phyloP scores from a whole-genome alignment of 1,284 basidiomycete species.

The Sphagnurus paluster region DNA sequence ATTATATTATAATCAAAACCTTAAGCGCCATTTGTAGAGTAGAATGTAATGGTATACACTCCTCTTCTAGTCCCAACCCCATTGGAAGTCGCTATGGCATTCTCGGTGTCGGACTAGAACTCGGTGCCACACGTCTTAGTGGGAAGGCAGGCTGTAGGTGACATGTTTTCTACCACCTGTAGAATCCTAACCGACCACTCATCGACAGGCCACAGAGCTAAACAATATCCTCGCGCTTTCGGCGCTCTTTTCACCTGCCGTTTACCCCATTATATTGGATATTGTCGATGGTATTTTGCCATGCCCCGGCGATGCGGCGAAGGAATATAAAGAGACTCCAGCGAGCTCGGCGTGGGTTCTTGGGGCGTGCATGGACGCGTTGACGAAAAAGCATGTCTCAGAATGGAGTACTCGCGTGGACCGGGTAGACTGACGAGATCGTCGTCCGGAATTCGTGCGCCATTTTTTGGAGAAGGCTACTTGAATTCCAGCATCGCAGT shows the following conservation, averaged over 20 bases:
- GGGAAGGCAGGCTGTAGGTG: too few species aligned
- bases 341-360: slow-evolving; percentile 55
- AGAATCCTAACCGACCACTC: too few species aligned
- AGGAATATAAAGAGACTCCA: slow-evolving; percentile 27
- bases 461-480: slow-evolving; percentile 73
- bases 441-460: slow-evolving; percentile 75
- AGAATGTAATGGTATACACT: too few species aligned
- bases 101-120: too few species aligned
- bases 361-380: slow-evolving; percentile 45
- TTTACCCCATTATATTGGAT: slow-evolving; percentile 46
- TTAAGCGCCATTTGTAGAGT: too few species aligned
- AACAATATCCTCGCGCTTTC: slow-evolving; percentile 53
- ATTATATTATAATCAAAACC: too few species aligned
- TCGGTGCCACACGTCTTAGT: too few species aligned
- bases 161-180: too few species aligned
- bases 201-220: slow-evolving; percentile 50
- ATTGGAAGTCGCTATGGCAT: too few species aligned
- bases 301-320: slow-evolving; percentile 33
- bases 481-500: slow-evolving; percentile 15
- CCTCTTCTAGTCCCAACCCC: too few species aligned
- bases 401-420: slow-evolving; percentile 46
- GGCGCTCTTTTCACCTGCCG: slow-evolving; percentile 42
- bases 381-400: slow-evolving; percentile 39
- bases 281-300: slow-evolving; percentile 49
- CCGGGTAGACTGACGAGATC: slow-evolving; percentile 56